Percentiles rank a stretch among this genome's conserved stretches.
These are phyloP conservation scores for Uncinocarpus reesii DNA, from an alignment of 2,329 filamentous ascomycete genomes.

Conservation along the genomic window DNA sequence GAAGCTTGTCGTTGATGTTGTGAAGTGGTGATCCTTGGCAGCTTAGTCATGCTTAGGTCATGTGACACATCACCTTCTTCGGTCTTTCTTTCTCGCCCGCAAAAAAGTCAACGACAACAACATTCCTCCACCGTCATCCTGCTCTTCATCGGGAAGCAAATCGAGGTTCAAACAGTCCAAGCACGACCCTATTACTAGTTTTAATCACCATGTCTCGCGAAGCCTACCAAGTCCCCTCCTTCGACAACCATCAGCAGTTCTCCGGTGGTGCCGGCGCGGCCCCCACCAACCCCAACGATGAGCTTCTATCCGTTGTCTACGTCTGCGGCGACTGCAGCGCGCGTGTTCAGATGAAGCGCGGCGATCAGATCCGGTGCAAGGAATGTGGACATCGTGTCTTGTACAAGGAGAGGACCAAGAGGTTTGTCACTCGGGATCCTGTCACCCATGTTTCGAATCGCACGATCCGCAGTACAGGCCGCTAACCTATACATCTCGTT, in stretches of 20 bases:
- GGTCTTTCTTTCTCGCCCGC: not conserved
- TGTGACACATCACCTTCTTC: too few species aligned
- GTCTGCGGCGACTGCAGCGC: constrained; percentile 76
- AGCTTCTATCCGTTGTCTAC: constrained; percentile 55
- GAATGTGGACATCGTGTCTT: constrained; percentile 91
- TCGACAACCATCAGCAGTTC: constrained; percentile 36
- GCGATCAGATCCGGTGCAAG: constrained; percentile 75
- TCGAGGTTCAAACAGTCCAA: not conserved
- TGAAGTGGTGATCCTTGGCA: too few species aligned
- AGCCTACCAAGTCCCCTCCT: constrained; percentile 63
- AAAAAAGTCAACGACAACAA: too few species aligned
- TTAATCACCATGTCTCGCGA: constrained; percentile 53
- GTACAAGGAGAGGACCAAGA: constrained; percentile 96
- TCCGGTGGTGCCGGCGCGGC: constrained; percentile 34
- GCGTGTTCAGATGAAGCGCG: constrained; percentile 63
- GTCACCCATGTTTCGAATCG: not conserved
- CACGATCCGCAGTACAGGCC: not conserved
- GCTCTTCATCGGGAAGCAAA: not conserved
- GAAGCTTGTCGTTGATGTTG: too few species aligned
- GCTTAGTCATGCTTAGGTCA: too few species aligned
- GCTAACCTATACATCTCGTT: constrained; percentile 10
- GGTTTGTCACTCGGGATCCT: constrained; percentile 48
- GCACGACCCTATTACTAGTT: not conserved
- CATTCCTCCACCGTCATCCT: too few species aligned
- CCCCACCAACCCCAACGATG: constrained; percentile 27